Base-by-base conservation (phyloP, 495 filamentous ascomycete genomes). In the Melanomma pulvis-pyrius region DNA sequence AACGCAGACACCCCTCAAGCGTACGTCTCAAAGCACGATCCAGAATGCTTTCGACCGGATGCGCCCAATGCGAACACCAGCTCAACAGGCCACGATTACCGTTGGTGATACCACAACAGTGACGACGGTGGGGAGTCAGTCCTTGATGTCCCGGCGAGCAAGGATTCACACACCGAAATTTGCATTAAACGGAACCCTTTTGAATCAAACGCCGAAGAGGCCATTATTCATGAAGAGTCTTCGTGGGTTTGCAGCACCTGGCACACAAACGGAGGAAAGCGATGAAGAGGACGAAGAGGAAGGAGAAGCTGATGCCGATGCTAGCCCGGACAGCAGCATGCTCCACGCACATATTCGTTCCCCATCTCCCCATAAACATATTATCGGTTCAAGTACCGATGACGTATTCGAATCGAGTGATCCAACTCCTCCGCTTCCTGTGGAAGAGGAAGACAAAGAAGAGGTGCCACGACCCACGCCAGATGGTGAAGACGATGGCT, bases 31-130 rank as follows among this genome's bases (percentile, higher is more conserved):
- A 13, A 83, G 84, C 60, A 68, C 82, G 0, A 74, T 90, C 24
- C 84, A 86, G 57, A 87, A 81, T 67, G 87, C 87, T 11, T 89
- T 88, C 60, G 84, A 88, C 73, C 80, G 84, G 13, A 89, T 89
- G 84, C 82, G 87, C 1, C 81, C 86, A 1, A 87, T 86, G 68
- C 84, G 90, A 32, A 74, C 80, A 12, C 82, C 84, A 6, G 80
- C 83, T n/a, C 89, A 92, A 73, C 79, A 87, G 53, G 92, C 93
- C 30, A 97, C 91, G 1, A 94, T 98, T 30, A 97, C 92, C 0
- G 90, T 98, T 58, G 93, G 92, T 2, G 83, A 90, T 57, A 86
- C 84, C 41, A 92, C 91, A 0, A 86, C 92, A 22, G 92, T 80
- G 6, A 82, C 84, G 0, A 78, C 83, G 48, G 75, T 90, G 62